Evolutionary conservation across 805 yeast genomes (phyloP).

Genomic region (Wickerhamiella siamensis): DNA sequence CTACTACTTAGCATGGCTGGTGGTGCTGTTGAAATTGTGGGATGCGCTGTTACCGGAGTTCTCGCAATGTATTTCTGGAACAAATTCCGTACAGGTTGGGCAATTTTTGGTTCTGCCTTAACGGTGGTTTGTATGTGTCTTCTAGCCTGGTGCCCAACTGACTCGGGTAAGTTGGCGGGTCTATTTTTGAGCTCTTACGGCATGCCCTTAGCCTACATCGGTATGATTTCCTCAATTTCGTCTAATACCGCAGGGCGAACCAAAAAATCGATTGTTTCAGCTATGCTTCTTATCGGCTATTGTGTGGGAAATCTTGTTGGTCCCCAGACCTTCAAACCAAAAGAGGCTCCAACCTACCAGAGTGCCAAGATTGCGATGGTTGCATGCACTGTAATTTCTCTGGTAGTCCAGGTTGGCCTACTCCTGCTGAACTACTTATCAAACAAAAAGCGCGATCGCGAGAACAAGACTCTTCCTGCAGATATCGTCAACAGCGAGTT

Average conservation of each 20-base stretch:
- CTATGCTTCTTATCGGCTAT: conserved; percentile 47
- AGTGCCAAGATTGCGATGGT: conserved; percentile 44
- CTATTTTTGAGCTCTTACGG: conserved; percentile 26
- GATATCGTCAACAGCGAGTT: conserved; percentile 29
- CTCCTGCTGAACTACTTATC: conserved; percentile 23
- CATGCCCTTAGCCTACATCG: conserved; percentile 22
- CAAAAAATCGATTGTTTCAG: conserved; percentile 49
- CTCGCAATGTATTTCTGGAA: conserved; percentile 9
- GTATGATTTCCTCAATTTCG: conserved; percentile 19
- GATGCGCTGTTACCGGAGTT: conserved; percentile 10
- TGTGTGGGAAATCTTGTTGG: conserved; percentile 59
- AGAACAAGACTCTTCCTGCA: conserved; percentile 11
- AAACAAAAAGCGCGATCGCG: conserved; percentile 15
- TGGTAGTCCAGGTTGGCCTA: conserved; percentile 20
- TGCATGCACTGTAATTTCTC: conserved; percentile 33
- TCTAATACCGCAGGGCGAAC: conserved; percentile 59
- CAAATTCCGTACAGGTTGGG: conserved; percentile 18
- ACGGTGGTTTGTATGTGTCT: conserved; percentile 31
- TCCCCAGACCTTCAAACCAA: conserved; percentile 49
- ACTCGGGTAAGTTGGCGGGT: conserved; percentile 29
- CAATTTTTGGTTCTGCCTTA: conserved; percentile 38
- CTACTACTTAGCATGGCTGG: conserved; percentile 31
- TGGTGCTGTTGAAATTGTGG: conserved; percentile 30
- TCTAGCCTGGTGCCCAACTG: conserved; percentile 30
- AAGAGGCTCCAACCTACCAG: conserved; percentile 43